Conservation (phyloP, 768 basidiomycete species). For the Hypsizygus marmoreus region DNA sequence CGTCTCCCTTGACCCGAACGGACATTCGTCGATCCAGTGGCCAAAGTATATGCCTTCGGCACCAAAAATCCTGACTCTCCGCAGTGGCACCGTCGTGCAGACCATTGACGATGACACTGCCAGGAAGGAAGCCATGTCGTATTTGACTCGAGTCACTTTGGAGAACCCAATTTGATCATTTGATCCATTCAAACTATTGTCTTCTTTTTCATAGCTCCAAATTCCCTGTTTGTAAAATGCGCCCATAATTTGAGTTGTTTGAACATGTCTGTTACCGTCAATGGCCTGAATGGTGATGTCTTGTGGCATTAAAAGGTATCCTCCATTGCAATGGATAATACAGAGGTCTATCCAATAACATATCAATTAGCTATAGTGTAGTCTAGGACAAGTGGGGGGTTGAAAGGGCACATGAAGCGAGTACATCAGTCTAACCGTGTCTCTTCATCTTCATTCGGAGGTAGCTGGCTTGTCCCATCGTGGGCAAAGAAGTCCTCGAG, state of each 20-base stretch:
- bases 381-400: constrained; percentile 4
- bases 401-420: constrained; percentile 8
- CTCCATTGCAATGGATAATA: constrained; percentile 5
- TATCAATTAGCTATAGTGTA: constrained; percentile 8
- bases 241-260: background rate
- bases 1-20: constrained; percentile 46
- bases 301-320: background rate
- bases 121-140: constrained; percentile 38
- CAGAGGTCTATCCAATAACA: constrained; percentile 15
- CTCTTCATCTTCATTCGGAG: constrained; percentile 24
- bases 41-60: constrained; percentile 39
- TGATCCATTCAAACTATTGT: constrained; percentile 12
- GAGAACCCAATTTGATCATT: constrained; percentile 28
- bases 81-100: constrained; percentile 34
- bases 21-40: constrained; percentile 39
- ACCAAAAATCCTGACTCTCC: constrained; percentile 41
- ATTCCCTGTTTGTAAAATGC: background rate
- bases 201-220: constrained; percentile 1
- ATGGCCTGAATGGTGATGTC: background rate
- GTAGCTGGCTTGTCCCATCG: constrained; percentile 42
- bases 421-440: constrained; percentile 19
- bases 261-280: background rate
- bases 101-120: constrained; percentile 44
- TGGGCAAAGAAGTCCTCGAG: constrained; percentile 65
- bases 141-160: constrained; percentile 33